phyloP scores from a whole-genome alignment of 106 monocot species.

The Vanilla planifolia region DNA sequence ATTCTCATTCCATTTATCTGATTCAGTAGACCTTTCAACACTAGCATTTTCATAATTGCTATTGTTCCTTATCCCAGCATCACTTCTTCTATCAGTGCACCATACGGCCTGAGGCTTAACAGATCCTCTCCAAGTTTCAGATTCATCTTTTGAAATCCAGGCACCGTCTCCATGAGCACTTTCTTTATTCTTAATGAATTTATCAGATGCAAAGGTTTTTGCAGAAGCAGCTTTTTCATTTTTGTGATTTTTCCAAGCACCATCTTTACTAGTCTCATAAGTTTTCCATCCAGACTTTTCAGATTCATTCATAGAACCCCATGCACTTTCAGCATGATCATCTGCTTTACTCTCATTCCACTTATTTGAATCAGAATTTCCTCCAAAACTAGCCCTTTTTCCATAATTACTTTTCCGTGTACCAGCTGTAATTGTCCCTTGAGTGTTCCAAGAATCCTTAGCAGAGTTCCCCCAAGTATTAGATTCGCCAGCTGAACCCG shows the following conservation, averaged over 20 bases:
- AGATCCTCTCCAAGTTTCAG: neutral
- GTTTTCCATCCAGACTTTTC: neutral
- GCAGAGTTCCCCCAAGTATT: neutral
- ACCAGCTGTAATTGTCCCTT: conserved; percentile 5
- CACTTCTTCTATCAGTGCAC: neutral
- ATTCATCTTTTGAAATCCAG: conserved; percentile 2
- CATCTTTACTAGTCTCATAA: neutral
- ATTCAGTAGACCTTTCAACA: conserved; percentile 1
- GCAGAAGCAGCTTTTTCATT: neutral
- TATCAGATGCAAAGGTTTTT: neutral
- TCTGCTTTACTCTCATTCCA: conserved; percentile 16
- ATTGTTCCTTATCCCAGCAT: neutral
- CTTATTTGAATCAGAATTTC: neutral
- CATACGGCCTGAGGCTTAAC: neutral
- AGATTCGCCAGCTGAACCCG: neutral
- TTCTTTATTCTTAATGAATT: conserved; percentile 4
- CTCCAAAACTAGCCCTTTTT: conserved; percentile 2
- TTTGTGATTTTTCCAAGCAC: neutral
- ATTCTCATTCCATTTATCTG: too few relatives aligned
- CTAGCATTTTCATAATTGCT: neutral
- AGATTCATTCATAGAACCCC: neutral
- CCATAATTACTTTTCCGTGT: neutral
- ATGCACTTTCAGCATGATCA: neutral
- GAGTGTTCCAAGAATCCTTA: conserved; percentile 1
- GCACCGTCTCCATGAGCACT: neutral